Percentiles rank a stretch among this genome's conserved stretches.
Conservation (phyloP, 306 rosid genomes). For the Hippophae tibetana region DNA sequence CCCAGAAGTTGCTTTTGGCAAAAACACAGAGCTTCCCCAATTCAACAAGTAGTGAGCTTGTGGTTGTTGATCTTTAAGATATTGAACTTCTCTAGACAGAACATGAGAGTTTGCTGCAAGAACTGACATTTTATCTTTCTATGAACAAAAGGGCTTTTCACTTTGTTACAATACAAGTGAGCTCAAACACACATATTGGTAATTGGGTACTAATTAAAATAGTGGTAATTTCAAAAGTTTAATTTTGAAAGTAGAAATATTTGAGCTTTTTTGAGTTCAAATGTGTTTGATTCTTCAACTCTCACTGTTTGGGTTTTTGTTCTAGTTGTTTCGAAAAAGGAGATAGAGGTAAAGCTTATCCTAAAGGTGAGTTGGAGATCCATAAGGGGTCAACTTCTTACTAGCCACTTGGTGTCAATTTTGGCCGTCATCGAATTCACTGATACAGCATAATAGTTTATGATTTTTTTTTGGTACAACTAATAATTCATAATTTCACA, state of each 20-base stretch:
- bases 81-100: constrained; percentile 26
- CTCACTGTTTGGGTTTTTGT: not conserved
- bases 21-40: constrained; percentile 15
- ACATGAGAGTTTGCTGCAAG: constrained; percentile 46
- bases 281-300: too few species aligned
- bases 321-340: not conserved
- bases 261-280: not conserved
- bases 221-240: not conserved
- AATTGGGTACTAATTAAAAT: not conserved
- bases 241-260: not conserved
- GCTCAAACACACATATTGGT: not conserved
- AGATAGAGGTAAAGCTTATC: constrained; percentile 29
- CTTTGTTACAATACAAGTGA: not conserved
- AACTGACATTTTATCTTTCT: constrained; percentile 41
- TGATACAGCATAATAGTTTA: too few species aligned
- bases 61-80: constrained; percentile 37
- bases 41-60: constrained; percentile 7
- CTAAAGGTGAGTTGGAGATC: constrained; percentile 16
- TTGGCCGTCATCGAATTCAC: too few species aligned
- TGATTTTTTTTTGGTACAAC: too few species aligned
- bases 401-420: too few species aligned
- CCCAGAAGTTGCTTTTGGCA: constrained; percentile 24
- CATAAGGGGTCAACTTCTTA: too few species aligned
- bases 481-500: too few species aligned
- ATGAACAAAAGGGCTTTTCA: not conserved